Percentiles rank a stretch among this genome's conserved stretches.
Evolutionary conservation across 2,329 filamentous ascomycete species (phyloP).

Genomic region (Alternaria ethzedia): DNA sequence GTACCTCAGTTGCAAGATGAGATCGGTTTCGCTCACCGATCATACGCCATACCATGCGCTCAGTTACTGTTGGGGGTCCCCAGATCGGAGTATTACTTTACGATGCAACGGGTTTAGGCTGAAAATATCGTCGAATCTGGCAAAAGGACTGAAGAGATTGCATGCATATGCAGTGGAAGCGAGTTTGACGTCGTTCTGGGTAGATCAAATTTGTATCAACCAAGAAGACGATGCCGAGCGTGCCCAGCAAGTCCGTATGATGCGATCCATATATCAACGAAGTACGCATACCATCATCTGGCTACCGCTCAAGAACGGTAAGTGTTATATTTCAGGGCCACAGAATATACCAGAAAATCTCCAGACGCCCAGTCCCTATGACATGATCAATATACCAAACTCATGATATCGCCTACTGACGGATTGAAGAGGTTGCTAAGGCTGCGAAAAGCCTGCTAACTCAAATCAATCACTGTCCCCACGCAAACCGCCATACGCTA

Average conservation of each 20-base stretch:
- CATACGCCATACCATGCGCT: neutral
- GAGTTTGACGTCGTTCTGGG: neutral
- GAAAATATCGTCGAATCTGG: neutral
- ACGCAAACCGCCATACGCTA: too few relatives aligned
- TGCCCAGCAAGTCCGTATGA: neutral
- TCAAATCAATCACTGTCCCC: too few relatives aligned
- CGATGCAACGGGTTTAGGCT: neutral
- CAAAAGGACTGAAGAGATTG: neutral
- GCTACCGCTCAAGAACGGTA: neutral
- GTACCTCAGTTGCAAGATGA: neutral
- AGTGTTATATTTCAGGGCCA: too few relatives aligned
- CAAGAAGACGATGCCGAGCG: neutral
- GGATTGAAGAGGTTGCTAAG: too few relatives aligned
- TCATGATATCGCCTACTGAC: too few relatives aligned
- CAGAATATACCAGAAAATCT: too few relatives aligned
- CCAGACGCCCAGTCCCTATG: too few relatives aligned
- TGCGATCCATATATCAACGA: neutral
- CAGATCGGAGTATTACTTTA: neutral
- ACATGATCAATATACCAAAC: too few relatives aligned
- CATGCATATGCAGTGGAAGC: neutral
- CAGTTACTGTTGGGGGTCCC: neutral
- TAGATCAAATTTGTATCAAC: neutral
- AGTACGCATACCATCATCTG: neutral
- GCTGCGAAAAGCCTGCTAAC: too few relatives aligned
- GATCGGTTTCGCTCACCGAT: neutral